phyloP scores from a whole-genome alignment of 2,329 filamentous ascomycete species.

The Ilyonectria destructans region DNA sequence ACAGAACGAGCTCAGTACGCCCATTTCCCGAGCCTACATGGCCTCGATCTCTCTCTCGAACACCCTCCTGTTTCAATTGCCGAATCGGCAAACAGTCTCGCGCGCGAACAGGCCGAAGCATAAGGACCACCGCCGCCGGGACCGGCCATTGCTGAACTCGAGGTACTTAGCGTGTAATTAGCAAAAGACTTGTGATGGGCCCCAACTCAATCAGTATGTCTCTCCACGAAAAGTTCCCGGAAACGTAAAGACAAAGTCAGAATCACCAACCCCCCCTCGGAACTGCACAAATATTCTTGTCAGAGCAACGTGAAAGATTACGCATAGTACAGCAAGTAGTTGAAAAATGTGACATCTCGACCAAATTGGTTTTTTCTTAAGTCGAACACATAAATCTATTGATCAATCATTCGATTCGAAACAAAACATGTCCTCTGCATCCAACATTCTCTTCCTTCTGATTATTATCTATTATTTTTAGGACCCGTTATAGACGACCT shows the following conservation, averaged over 20 bases:
- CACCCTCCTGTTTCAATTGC: neutral
- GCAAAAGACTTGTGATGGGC: neutral
- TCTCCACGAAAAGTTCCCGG: too few species aligned
- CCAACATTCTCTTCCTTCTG: neutral
- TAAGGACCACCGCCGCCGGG: neutral
- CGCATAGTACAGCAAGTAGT: neutral
- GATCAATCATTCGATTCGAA: constrained; percentile 1
- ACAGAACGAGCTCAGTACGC: neutral
- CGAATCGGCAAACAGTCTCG: neutral
- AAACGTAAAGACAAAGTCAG: too few species aligned
- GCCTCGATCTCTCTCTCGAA: neutral
- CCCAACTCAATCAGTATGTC: neutral
- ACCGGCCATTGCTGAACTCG: neutral
- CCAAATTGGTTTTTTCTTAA: constrained; percentile 1
- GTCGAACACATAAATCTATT: neutral
- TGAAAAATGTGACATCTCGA: neutral
- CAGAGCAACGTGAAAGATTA: neutral
- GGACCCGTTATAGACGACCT: constrained; percentile 1
- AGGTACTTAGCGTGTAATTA: neutral
- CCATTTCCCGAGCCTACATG: neutral
- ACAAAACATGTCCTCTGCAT: neutral
- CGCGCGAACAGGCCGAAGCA: neutral
- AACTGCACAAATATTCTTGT: too few species aligned
- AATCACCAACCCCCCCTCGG: too few species aligned
- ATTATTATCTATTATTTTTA: neutral